phyloP scores from a whole-genome alignment of 306 rosid genomes.

The Malus fusca region DNA sequence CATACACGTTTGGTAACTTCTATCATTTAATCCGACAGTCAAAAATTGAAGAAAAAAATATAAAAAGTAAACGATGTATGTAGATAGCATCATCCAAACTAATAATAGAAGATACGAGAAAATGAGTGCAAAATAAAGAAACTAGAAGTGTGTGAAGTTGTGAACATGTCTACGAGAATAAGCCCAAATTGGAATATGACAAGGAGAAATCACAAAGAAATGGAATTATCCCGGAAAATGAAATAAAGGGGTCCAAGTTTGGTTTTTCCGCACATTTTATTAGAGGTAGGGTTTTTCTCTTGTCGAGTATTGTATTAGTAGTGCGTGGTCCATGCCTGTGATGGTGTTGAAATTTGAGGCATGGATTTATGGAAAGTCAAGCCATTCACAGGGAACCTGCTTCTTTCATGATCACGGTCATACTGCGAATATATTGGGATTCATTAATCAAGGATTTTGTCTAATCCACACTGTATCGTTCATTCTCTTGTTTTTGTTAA shows the following conservation, averaged over 20 bases:
- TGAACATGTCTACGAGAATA: no score
- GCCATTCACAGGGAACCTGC: background rate
- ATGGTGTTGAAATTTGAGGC: background rate
- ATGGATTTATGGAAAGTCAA: background rate
- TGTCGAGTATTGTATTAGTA: background rate
- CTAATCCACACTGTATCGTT: background rate
- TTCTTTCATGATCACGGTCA: background rate
- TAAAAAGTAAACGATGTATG: rapidly evolving
- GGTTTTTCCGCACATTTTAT: background rate
- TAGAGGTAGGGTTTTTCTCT: background rate
- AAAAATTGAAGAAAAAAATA: no score
- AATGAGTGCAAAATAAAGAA: no score
- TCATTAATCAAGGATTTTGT: background rate
- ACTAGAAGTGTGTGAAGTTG: no score
- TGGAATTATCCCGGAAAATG: background rate
- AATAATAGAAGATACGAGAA: no score
- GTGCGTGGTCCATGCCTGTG: background rate
- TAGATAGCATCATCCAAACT: no score
- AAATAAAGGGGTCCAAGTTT: background rate
- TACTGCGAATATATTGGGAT: no score
- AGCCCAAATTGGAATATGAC: background rate
- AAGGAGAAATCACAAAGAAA: background rate
- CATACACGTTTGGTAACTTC: no score
- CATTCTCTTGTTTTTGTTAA: no score
- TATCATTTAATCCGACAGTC: rapidly evolving